Conservation (phyloP, 2,329 filamentous ascomycete species). For the Aspergillus sp. region DNA sequence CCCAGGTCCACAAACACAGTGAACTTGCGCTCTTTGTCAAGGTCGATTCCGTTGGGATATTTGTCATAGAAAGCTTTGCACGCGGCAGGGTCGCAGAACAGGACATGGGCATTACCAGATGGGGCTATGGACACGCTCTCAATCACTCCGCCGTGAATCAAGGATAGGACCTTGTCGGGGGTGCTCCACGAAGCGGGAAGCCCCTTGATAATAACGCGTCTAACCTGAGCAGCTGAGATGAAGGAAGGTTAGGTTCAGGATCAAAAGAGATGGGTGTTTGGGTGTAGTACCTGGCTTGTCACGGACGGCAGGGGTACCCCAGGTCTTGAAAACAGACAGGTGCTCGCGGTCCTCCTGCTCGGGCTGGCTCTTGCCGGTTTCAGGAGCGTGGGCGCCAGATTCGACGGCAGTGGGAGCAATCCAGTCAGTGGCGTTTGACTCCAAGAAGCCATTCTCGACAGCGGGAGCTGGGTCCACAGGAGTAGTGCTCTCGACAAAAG, state of each 20-base stretch:
- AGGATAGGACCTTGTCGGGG: conserved; percentile 39
- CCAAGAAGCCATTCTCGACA: neutral
- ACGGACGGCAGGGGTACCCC: conserved; percentile 34
- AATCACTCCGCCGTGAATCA: conserved; percentile 45
- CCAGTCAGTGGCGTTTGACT: neutral
- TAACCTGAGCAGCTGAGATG: conserved; percentile 28
- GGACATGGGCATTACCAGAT: conserved; percentile 36
- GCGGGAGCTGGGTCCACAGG: neutral
- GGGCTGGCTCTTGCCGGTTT: neutral
- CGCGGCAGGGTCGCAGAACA: conserved; percentile 40
- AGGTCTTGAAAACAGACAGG: conserved; percentile 34
- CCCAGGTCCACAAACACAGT: conserved; percentile 45
- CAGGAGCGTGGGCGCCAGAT: neutral
- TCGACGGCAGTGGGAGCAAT: conserved; percentile 9
- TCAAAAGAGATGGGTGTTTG: neutral
- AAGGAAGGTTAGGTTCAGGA: conserved; percentile 2
- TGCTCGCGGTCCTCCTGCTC: conserved; percentile 36
- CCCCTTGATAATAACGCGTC: conserved; percentile 41
- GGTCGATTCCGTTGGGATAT: conserved; percentile 43
- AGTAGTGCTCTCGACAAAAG: neutral
- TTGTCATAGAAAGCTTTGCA: conserved; percentile 42
- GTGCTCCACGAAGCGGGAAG: conserved; percentile 39
- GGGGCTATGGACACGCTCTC: conserved; percentile 36
- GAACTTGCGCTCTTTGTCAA: conserved; percentile 34
- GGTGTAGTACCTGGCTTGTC: conserved; percentile 31